Evolutionary conservation across 345 rosid genomes (phyloP), one percentile per base, ranked within the genome.

Genomic region (Pelargonium nanum): DNA sequence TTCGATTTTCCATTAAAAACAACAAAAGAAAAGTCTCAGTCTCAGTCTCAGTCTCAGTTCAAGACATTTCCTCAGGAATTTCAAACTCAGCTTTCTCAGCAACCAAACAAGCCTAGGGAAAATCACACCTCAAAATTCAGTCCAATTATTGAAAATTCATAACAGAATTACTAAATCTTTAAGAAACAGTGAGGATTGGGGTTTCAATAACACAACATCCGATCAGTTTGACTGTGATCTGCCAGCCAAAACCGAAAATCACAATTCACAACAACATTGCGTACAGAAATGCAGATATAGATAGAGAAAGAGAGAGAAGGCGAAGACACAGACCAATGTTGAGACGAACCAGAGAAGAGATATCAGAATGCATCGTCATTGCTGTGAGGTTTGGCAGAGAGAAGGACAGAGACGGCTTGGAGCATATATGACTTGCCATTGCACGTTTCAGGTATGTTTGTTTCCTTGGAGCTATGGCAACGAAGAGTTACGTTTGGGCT

Each of bases 331-430:
- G 60, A 90, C 97, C 97, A 64, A 87, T 79, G 80, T 82, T 90
- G 54, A 87, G 97, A 60, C 85, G 92, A 72, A 87, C 71, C 45
- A 79, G 55, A 57, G 97, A 90, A 63, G 86, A 63, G 51, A 57
- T 57, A 63, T 76, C 67, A 60, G 75, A 58, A 16, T 44, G 66
- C 65, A 62, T 70, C 63, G 64, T 65, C 77, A 78, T 76, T 26
- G 65, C 66, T 54, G 57, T 17, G 48, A 40, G 48, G 16, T 40
- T 40, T 17, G 48, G 15, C 15, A 2, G 48, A 12, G 48, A 40
- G 48, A 40, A 15, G 15, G 15, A 12, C 48, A 40, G n/a, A n/a
- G n/a, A 28, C 7, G 7, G 32, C 32, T 28, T 28, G 32, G 32
- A 28, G 32, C 32, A 28, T 2, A 40, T 15, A n/a, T n/a, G 48